These are phyloP conservation scores for Cladophialophora exuberans DNA, from an alignment of 2,329 filamentous ascomycete genomes.

Conservation along the genomic window DNA sequence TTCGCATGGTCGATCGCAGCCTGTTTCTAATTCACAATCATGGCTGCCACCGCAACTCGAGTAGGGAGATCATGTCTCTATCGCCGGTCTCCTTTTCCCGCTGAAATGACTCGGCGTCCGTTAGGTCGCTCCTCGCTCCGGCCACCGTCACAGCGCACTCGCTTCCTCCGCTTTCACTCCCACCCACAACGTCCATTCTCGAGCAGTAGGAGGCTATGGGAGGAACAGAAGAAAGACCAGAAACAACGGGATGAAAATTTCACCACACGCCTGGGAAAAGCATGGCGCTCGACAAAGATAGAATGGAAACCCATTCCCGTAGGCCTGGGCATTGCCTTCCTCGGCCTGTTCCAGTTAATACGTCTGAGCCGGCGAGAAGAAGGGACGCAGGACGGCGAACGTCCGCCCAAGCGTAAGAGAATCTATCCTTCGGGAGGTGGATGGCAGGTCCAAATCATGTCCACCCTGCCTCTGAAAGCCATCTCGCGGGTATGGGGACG, in stretches of 20 bases:
- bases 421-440: conserved; percentile 78
- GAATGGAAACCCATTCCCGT: conserved; percentile 92
- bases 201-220: conserved; percentile 45
- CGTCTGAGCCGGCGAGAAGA: conserved; percentile 61
- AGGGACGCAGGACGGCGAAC: conserved; percentile 51
- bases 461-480: conserved; percentile 86
- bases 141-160: too few relatives aligned
- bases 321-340: conserved; percentile 79
- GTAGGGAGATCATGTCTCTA: conserved; percentile 31
- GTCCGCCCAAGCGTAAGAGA: conserved; percentile 59
- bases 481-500: conserved; percentile 86
- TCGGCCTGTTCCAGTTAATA: conserved; percentile 83
- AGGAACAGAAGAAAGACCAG: conserved; percentile 41
- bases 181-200: conserved; percentile 36
- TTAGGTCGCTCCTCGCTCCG: not conserved
- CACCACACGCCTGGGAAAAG: conserved; percentile 58
- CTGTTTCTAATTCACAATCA: not conserved
- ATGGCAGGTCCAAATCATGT: conserved; percentile 94
- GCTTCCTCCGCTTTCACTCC: not conserved
- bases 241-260: conserved; percentile 58
- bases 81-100: conserved; percentile 18
- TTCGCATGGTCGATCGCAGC: not conserved
- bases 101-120: not conserved
- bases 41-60: conserved; percentile 16
- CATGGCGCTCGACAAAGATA: conserved; percentile 67